Conservation (phyloP, 177 flowering plant species). For the Tripterygium wilfordii region DNA sequence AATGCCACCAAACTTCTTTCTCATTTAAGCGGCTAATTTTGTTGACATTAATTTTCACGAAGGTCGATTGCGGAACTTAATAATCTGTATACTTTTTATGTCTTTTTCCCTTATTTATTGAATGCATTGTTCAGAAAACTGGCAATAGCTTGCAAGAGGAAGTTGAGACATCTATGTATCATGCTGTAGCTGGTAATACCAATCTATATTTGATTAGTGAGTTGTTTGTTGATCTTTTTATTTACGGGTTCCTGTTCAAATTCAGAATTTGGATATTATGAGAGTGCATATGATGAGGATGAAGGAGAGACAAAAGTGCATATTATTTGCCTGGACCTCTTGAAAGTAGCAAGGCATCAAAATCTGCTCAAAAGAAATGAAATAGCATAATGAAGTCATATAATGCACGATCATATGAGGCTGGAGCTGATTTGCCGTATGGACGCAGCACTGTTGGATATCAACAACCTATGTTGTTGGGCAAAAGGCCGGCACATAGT, state of each 20-base stretch:
- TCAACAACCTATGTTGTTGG: constrained; percentile 34
- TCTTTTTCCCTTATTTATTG: background rate
- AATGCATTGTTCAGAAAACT: constrained; percentile 60
- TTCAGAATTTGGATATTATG: constrained; percentile 53
- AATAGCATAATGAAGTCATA: constrained; percentile 39
- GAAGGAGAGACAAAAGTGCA: constrained; percentile 68
- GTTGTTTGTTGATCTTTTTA: constrained; percentile 5
- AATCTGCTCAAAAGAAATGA: constrained; percentile 49
- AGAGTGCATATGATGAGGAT: constrained; percentile 62
- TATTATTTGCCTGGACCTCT: constrained; percentile 53
- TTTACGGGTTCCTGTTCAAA: constrained; percentile 6
- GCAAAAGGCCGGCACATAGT: constrained; percentile 61
- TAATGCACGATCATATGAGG: too few relatives aligned
- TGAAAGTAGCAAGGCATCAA: constrained; percentile 53
- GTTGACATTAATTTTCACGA: too few relatives aligned
- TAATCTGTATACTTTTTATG: too few relatives aligned
- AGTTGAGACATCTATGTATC: constrained; percentile 58
- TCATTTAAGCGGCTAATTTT: too few relatives aligned
- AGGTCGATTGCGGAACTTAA: too few relatives aligned
- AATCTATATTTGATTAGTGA: background rate
- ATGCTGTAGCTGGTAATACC: constrained; percentile 52
- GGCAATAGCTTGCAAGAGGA: constrained; percentile 58
- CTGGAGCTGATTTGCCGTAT: constrained; percentile 49
- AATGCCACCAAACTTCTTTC: too few relatives aligned
- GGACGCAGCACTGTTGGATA: constrained; percentile 36